Percentiles rank a stretch among this genome's conserved stretches.
Conservation (phyloP, 306 rosid species). For the Inga oerstediana region DNA sequence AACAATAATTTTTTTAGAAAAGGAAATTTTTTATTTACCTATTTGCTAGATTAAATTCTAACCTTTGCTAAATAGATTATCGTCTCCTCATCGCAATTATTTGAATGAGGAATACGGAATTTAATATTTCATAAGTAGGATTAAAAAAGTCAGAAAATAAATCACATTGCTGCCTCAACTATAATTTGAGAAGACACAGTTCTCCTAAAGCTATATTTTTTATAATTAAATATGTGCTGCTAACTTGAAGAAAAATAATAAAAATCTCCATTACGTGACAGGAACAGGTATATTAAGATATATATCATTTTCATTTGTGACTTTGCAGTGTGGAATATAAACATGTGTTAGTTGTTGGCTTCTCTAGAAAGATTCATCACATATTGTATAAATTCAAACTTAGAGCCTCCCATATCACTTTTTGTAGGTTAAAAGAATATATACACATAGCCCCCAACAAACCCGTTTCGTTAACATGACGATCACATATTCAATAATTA, state of each 20-base stretch:
- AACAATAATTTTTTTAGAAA: neutral
- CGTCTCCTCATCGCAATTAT: neutral
- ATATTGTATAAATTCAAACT: neutral
- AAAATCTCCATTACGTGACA: neutral
- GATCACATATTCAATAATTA: neutral
- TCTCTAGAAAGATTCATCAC: slow-evolving; percentile 25
- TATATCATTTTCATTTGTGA: neutral
- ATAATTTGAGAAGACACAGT: neutral
- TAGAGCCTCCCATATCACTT: neutral
- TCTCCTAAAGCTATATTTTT: neutral
- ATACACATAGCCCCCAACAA: neutral
- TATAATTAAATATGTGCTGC: neutral
- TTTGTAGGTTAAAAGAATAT: neutral
- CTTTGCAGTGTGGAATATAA: neutral
- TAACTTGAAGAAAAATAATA: neutral
- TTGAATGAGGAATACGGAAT: neutral
- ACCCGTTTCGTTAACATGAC: neutral
- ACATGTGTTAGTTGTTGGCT: slow-evolving; percentile 8
- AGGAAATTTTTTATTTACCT: neutral
- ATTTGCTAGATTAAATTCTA: neutral
- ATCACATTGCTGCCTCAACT: neutral
- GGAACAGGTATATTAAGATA: neutral
- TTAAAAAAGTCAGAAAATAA: too few relatives aligned
- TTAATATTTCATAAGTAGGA: neutral
- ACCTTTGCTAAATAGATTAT: neutral